Percentiles rank a stretch among this genome's conserved stretches.
Conservation (phyloP, 2,329 filamentous ascomycete species). For the Paraconiothyrium sp. region DNA sequence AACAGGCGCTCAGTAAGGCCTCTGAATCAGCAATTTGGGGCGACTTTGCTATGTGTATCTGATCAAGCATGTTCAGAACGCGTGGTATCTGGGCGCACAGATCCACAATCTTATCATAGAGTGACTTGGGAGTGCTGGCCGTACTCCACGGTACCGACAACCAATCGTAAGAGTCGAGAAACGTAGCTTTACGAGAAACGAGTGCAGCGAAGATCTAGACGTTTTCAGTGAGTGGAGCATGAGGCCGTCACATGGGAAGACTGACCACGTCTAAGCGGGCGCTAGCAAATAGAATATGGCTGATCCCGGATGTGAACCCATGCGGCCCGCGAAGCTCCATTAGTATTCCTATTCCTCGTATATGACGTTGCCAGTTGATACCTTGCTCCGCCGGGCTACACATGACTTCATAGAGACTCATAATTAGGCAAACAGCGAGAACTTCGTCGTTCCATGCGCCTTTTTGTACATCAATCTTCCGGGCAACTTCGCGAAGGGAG, state of each 20-base stretch:
- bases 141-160: slow-evolving; percentile 4
- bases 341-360: slow-evolving; percentile 1
- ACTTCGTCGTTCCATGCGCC: background rate
- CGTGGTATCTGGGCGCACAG: slow-evolving; percentile 9
- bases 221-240: background rate
- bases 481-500: slow-evolving; percentile 6
- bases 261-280: slow-evolving; percentile 9
- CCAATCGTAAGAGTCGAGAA: slow-evolving; percentile 7
- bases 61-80: slow-evolving; percentile 1
- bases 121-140: background rate
- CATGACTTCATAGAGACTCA: slow-evolving; percentile 13
- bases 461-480: background rate
- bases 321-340: slow-evolving; percentile 7
- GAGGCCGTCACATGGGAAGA: background rate
- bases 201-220: slow-evolving; percentile 5
- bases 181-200: slow-evolving; percentile 5
- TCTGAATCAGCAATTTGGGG: background rate
- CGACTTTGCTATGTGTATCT: background rate
- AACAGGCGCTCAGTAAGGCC: slow-evolving; percentile 1
- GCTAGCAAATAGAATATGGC: slow-evolving; percentile 6
- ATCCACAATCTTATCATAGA: slow-evolving; percentile 6
- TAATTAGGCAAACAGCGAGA: slow-evolving; percentile 1
- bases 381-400: slow-evolving; percentile 5
- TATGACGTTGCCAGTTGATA: slow-evolving; percentile 5
- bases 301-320: slow-evolving; percentile 8